A percentile compares a stretch with the other conserved stretches of the same genome.
Evolutionary conservation across 1,139 yeast species (phyloP).

Genomic region (Candida sanyaensis): DNA sequence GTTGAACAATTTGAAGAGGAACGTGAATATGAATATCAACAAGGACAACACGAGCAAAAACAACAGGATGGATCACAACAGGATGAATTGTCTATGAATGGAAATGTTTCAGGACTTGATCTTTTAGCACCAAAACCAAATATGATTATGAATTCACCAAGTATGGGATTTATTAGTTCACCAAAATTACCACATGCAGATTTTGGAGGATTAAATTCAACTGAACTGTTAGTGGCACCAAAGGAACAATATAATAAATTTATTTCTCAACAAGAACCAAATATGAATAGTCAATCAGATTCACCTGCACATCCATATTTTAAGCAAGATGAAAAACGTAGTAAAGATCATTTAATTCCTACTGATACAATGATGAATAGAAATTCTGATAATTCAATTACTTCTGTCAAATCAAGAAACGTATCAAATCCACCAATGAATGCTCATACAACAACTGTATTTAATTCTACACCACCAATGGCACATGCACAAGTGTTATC

Average conservation of each 20-base stretch:
- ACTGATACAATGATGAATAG: slow-evolving; percentile 12
- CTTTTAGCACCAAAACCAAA: slow-evolving; percentile 4
- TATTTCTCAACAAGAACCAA: slow-evolving; percentile 2
- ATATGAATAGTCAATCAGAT: neutral
- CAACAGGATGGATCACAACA: neutral
- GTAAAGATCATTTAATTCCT: slow-evolving; percentile 9
- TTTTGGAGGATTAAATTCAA: neutral
- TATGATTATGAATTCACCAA: slow-evolving; percentile 6
- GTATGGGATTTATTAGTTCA: slow-evolving; percentile 8
- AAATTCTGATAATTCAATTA: neutral
- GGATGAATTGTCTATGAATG: neutral
- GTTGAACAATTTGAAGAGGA: neutral
- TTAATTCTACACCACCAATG: slow-evolving; percentile 7
- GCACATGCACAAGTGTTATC: slow-evolving; percentile 1
- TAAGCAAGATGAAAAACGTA: slow-evolving; percentile 4
- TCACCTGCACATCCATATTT: slow-evolving; percentile 7
- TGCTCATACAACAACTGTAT: slow-evolving; percentile 2
- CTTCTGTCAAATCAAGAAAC: slow-evolving; percentile 1
- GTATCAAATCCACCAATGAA: neutral
- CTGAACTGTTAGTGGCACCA: slow-evolving; percentile 4
- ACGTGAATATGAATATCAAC: neutral
- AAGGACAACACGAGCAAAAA: neutral
- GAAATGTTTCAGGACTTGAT: neutral
- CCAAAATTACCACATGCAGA: slow-evolving; percentile 1
- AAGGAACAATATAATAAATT: slow-evolving; percentile 6